phyloP scores from a whole-genome alignment of 176 grass and related monocot species.

The Triticum urartu region DNA sequence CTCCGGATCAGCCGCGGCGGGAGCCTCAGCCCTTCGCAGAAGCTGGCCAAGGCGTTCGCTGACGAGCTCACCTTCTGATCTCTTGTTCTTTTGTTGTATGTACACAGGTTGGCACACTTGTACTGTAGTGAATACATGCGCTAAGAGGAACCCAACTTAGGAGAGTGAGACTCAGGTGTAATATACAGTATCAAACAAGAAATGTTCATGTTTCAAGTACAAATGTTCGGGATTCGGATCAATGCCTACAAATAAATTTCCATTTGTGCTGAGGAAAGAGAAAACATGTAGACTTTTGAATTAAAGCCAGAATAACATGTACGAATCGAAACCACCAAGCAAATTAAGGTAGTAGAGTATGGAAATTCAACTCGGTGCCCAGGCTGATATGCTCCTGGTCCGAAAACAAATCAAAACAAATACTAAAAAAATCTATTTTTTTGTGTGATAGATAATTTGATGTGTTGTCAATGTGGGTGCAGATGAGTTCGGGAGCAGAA shows the following conservation, averaged over 20 bases:
- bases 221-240: background rate
- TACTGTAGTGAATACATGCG: background rate
- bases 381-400: no score
- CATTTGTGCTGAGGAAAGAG: no score
- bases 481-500: no score
- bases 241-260: background rate
- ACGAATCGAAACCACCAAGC: no score
- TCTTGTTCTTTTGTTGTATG: background rate
- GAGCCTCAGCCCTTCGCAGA: slow-evolving; percentile 71
- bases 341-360: no score
- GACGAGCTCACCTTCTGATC: slow-evolving; percentile 34
- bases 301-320: no score
- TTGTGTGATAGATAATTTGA: no score
- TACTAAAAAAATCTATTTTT: no score
- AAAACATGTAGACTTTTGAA: no score
- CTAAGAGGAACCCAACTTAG: background rate
- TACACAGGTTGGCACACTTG: background rate
- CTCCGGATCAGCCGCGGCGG: slow-evolving; percentile 61
- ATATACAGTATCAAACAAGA: background rate
- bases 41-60: slow-evolving; percentile 45
- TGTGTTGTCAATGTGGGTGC: no score
- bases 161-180: background rate
- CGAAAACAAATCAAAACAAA: no score
- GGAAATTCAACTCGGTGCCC: no score
- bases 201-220: background rate